These are phyloP conservation scores for Cicer cuneatum DNA, from an alignment of 306 rosid genomes.

Conservation along the genomic window DNA sequence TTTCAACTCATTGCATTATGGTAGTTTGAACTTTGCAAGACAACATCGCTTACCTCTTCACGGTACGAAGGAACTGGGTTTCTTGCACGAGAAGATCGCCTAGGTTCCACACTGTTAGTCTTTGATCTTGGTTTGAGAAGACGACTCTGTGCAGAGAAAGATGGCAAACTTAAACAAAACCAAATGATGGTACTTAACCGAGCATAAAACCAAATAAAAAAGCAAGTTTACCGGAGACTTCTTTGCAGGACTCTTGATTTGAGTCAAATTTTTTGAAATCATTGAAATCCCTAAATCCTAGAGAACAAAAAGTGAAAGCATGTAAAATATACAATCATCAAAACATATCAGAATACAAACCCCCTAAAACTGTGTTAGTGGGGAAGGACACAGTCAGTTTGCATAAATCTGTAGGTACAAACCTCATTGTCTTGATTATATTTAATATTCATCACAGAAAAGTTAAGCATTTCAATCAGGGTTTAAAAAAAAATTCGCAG, in stretches of 20 bases:
- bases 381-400: neutral
- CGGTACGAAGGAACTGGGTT: slow-evolving; percentile 54
- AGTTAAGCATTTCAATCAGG: too few relatives aligned
- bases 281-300: slow-evolving; percentile 71
- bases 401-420: neutral
- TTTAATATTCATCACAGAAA: too few relatives aligned
- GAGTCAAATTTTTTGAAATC: slow-evolving; percentile 62
- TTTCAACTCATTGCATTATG: neutral
- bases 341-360: neutral
- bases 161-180: neutral
- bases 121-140: slow-evolving; percentile 48
- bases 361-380: neutral
- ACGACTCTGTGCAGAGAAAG: slow-evolving; percentile 47
- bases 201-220: slow-evolving; percentile 13
- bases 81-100: slow-evolving; percentile 65
- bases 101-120: slow-evolving; percentile 51
- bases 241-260: slow-evolving; percentile 52
- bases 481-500: too few relatives aligned
- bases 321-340: neutral
- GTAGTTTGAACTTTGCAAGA: slow-evolving; percentile 16
- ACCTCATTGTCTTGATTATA: neutral
- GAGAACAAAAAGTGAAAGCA: slow-evolving; percentile 9
- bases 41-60: slow-evolving; percentile 53
- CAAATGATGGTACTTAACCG: neutral
- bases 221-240: slow-evolving; percentile 54